phyloP scores from a whole-genome alignment of 2,329 filamentous ascomycete species.

The Onygenales sp. region DNA sequence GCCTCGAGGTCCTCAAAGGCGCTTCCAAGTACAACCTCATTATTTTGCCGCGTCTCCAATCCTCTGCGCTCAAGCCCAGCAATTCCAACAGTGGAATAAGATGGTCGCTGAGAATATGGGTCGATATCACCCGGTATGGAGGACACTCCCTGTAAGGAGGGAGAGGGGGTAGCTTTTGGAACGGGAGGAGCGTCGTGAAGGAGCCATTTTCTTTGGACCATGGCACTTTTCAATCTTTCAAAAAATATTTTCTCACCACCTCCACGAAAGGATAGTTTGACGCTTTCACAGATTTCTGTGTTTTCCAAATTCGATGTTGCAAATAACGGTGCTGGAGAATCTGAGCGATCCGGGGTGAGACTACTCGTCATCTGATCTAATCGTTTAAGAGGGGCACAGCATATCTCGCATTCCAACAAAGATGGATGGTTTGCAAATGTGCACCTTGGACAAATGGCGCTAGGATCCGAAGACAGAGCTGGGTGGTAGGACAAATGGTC shows the following conservation, averaged over 20 bases:
- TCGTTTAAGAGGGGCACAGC: conserved; percentile 63
- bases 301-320: conserved; percentile 35
- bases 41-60: conserved; percentile 78
- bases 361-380: conserved; percentile 32
- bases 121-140: conserved; percentile 13
- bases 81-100: conserved; percentile 62
- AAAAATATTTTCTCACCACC: conserved; percentile 86
- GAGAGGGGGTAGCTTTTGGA: conserved; percentile 48
- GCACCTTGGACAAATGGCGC: conserved; percentile 61
- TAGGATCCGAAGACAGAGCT: background rate
- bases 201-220: conserved; percentile 93
- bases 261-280: conserved; percentile 85
- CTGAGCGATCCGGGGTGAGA: conserved; percentile 39
- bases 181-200: conserved; percentile 81
- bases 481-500: background rate
- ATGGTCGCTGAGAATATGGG: conserved; percentile 15
- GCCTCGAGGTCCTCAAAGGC: conserved; percentile 96
- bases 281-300: conserved; percentile 58
- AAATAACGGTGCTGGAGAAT: conserved; percentile 70
- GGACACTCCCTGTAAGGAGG: conserved; percentile 21
- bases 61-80: conserved; percentile 83
- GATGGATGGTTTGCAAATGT: conserved; percentile 93
- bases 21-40: conserved; percentile 82
- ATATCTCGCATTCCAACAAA: conserved; percentile 79
- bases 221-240: conserved; percentile 75